Base-by-base conservation (phyloP, 176 grass and related monocot genomes). In the Oryza officinalis region DNA sequence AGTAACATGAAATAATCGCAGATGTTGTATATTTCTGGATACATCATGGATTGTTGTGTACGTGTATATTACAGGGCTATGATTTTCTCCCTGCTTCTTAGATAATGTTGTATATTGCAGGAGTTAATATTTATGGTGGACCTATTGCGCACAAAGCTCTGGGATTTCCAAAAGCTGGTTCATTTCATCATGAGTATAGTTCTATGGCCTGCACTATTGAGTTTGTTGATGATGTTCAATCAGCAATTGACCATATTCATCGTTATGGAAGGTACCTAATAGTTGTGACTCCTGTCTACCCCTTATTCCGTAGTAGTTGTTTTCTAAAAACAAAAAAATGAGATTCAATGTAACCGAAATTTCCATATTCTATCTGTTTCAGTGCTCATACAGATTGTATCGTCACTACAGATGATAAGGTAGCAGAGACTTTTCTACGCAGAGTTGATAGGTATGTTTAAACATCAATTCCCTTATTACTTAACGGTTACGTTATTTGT, bases 361-460 rank as follows among this genome's bases (percentile, higher is more conserved):
- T 71, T 63, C 7, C 40, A 20, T 43, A 27, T 13, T 63, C 2
- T 32, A 47, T 68, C 13, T 76, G 69, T 83, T 83, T 85, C 83
- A 99, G 96, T 81, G 91, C 81, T 47, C 96, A 99, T 81, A 99
- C 96, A 72, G 96, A 99, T 77, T 96, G 96, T 61, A 90, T 99
- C 26, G 46, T 99, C 65, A 86, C 93, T 44, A 84, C 85, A 76
- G 91, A 99, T 79, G 47, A 86, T 75, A 85, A 87, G 72, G 85
- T 86, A 75, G 91, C 96, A 75, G 87, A 90, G 47, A 80, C 86
- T 46, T 99, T 99, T 87, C 74, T 96, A 27, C 68, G 61, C 69
- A 89, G 89, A 94, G 93, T 99, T 63, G 96, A 99, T 83, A 99
- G 96, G 96, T 99, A 75, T 83, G 65, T 72, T 59, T 41, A 54